Evolutionary conservation across 164 flowering plant genomes (phyloP), one percentile per base, ranked within the genome.

Genomic region (Aristolochia fimbriata): DNA sequence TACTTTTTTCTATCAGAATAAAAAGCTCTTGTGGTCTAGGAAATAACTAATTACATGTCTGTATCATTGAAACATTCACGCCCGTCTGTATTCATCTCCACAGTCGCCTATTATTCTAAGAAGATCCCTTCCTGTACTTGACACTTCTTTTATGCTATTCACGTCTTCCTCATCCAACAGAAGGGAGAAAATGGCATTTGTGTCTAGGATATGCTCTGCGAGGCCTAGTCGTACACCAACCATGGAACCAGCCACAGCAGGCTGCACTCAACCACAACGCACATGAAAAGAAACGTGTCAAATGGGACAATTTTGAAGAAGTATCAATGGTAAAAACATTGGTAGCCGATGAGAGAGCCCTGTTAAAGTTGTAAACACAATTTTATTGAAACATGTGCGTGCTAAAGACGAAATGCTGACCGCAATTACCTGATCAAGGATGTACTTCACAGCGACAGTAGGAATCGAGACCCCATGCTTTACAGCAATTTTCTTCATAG

Each of bases 211-310:
- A 77, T 90, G 99, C 43, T 88, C 91, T 9, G 96, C 61, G 41
- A 93, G 73, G 27, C 99, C 99, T 43, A 90, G 91, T 68, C 96
- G 78, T n/a, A 86, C 97, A 24, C 99, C 99, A 4, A 90, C 58
- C 97, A 93, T 93, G 6, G 97, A 93, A 62, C 99, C 99, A 62
- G 92, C 96, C 56, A 93, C 97, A 8, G 78, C 76, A 45, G 78
- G 89, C 97, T 93, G 89, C 70, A 68, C n/a, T 19, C 25, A 7
- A 10, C 2, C 41, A 23, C 16, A 41, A 19, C 15, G 22, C 17
- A 11, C 19, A 20, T 1, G 2, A 37, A 46, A 33, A 23, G 16
- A 17, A 37, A 37, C 43, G 8, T 7, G 43, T 37, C 43, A 37
- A 37, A 37, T 37, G 43, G 43, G 43, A 49, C n/a, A 48, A 48